These are phyloP conservation scores for Boletus semigastroideus DNA, from an alignment of 1,284 basidiomycete species.

Conservation along the genomic window DNA sequence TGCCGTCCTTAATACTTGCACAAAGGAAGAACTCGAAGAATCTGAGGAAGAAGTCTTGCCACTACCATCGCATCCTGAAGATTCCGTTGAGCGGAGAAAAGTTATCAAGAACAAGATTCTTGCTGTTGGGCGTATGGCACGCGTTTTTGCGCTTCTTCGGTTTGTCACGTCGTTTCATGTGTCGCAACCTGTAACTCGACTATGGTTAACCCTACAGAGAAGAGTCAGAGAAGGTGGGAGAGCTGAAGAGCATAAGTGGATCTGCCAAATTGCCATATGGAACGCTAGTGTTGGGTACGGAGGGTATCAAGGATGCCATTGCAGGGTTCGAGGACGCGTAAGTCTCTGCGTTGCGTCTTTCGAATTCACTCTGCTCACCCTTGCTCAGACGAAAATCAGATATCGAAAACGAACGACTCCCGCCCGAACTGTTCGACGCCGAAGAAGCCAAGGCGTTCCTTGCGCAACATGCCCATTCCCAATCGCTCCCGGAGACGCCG, in stretches of 20 bases:
- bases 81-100: constrained; percentile 73
- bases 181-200: neutral
- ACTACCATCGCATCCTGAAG: constrained; percentile 42
- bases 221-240: constrained; percentile 96
- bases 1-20: constrained; percentile 91
- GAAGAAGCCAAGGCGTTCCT: constrained; percentile 63
- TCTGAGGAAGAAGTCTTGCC: constrained; percentile 58
- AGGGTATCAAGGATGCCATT: constrained; percentile 96
- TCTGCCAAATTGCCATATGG: constrained; percentile 83
- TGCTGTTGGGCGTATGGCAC: constrained; percentile 94
- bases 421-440: constrained; percentile 92
- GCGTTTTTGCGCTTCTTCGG: constrained; percentile 95
- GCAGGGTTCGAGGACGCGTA: constrained; percentile 94
- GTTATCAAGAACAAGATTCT: constrained; percentile 98
- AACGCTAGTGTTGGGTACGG: constrained; percentile 84
- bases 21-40: constrained; percentile 92
- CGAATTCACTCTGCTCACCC: neutral
- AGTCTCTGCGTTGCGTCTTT: constrained; percentile 37
- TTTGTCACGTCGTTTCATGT: constrained; percentile 38
- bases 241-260: constrained; percentile 89
- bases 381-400: constrained; percentile 85
- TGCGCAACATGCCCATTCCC: constrained; percentile 42
- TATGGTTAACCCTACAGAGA: constrained; percentile 55
- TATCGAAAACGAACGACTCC: constrained; percentile 97
- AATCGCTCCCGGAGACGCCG: constrained; percentile 52